phyloP scores from a whole-genome alignment of 371 early-diverging fungal genomes.

The Basidiobolus meristosporus region DNA sequence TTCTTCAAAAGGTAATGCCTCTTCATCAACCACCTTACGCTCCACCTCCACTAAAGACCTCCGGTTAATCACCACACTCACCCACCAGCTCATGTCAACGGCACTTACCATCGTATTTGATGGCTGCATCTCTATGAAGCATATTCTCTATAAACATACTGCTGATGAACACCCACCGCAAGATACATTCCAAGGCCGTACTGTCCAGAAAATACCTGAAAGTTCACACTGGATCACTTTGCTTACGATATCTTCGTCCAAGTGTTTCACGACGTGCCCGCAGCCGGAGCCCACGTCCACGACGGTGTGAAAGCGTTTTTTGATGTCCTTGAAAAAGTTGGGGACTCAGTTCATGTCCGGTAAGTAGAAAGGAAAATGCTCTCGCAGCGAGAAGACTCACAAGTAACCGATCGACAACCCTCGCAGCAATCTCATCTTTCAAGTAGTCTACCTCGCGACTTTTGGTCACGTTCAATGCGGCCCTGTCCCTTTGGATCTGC shows the following conservation, averaged over 20 bases:
- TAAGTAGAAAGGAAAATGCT: not conserved
- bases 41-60: constrained; percentile 39
- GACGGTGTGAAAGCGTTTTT: constrained; percentile 58
- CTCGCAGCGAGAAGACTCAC: constrained; percentile 14
- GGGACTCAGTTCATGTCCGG: not conserved
- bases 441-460: constrained; percentile 79
- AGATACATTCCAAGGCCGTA: too few relatives aligned
- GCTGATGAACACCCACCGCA: too few relatives aligned
- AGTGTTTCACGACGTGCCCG: constrained; percentile 68
- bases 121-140: constrained; percentile 38
- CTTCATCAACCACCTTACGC: constrained; percentile 68
- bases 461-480: constrained; percentile 29
- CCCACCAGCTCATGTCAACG: not conserved
- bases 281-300: constrained; percentile 82
- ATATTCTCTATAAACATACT: constrained; percentile 27
- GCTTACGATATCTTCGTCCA: constrained; percentile 10
- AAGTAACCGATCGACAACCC: constrained; percentile 74
- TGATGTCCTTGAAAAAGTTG: constrained; percentile 41
- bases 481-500: constrained; percentile 55
- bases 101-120: constrained; percentile 11
- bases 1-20: constrained; percentile 50
- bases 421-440: constrained; percentile 73
- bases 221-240: too few relatives aligned
- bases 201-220: constrained; percentile 1
- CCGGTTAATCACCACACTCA: not conserved